Conservation (phyloP, 2,329 filamentous ascomycete species). For the Zasmidium angulare region DNA sequence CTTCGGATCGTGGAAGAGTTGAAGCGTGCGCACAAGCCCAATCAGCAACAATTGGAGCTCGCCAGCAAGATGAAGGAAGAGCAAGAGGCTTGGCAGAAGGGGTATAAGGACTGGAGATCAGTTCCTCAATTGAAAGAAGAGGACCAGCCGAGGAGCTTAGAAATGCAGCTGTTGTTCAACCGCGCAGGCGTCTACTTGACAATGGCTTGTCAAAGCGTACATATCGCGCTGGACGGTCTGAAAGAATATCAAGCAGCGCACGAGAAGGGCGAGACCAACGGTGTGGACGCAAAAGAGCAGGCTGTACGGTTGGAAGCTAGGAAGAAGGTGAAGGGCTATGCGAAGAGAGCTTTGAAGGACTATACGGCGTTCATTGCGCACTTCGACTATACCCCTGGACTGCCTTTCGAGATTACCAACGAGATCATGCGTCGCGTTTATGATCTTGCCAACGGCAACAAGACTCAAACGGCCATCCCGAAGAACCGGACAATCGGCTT, state of each 20-base stretch:
- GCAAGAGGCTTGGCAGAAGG: conserved; percentile 37
- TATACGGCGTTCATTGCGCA: conserved; percentile 70
- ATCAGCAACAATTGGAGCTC: conserved; percentile 54
- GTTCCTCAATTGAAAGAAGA: conserved; percentile 57
- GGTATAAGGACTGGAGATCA: conserved; percentile 49
- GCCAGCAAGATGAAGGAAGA: conserved; percentile 45
- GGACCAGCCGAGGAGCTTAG: conserved; percentile 72
- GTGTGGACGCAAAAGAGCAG: conserved; percentile 50
- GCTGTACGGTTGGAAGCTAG: conserved; percentile 58
- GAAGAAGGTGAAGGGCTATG: conserved; percentile 70
- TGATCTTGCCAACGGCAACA: conserved; percentile 51
- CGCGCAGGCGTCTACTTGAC: conserved; percentile 70
- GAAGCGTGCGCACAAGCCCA: conserved; percentile 45
- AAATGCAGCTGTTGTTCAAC: conserved; percentile 74
- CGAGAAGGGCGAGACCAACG: conserved; percentile 37
- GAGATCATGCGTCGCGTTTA: conserved; percentile 60
- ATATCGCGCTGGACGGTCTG: conserved; percentile 54
- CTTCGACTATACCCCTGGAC: conserved; percentile 75
- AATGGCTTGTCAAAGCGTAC: conserved; percentile 66
- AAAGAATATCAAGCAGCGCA: conserved; percentile 34
- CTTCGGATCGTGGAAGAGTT: conserved; percentile 54
- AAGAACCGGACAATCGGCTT: conserved; percentile 32
- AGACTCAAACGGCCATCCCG: conserved; percentile 30
- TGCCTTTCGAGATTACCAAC: conserved; percentile 60
- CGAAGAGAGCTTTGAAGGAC: conserved; percentile 74